Conservation (phyloP, 768 basidiomycete species). For the Xerocomellus intermedius region DNA sequence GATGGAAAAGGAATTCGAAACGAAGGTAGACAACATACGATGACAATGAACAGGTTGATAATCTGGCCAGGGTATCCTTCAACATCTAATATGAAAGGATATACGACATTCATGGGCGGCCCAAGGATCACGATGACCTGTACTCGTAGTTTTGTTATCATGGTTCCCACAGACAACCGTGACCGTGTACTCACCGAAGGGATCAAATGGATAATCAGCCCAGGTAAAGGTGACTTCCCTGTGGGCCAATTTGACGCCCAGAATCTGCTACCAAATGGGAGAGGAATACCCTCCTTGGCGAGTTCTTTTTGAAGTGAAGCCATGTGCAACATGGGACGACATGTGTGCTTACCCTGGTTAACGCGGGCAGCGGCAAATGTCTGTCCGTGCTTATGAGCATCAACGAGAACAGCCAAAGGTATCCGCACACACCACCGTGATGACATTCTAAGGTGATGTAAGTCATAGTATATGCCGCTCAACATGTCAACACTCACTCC, state of each 20-base stretch:
- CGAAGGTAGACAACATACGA: slow-evolving; percentile 34
- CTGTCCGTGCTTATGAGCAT: slow-evolving; percentile 24
- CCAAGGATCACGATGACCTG: slow-evolving; percentile 52
- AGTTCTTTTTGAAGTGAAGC: slow-evolving; percentile 38
- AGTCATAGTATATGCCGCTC: neutral
- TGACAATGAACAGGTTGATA: slow-evolving; percentile 52
- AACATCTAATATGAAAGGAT: slow-evolving; percentile 60
- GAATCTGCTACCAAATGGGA: slow-evolving; percentile 56
- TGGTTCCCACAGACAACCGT: neutral
- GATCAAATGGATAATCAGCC: slow-evolving; percentile 53
- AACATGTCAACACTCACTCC: slow-evolving; percentile 22
- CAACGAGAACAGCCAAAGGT: neutral
- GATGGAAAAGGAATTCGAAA: slow-evolving; percentile 27
- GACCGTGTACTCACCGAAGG: slow-evolving; percentile 38
- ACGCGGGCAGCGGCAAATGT: slow-evolving; percentile 50
- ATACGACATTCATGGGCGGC: slow-evolving; percentile 50
- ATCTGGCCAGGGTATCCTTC: slow-evolving; percentile 50
- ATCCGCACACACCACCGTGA: slow-evolving; percentile 26
- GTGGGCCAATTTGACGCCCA: slow-evolving; percentile 65
- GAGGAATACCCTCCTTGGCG: slow-evolving; percentile 60
- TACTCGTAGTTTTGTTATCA: slow-evolving; percentile 11
- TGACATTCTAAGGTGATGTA: slow-evolving; percentile 23
- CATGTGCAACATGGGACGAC: too few species aligned
- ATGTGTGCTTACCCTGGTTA: slow-evolving; percentile 42
- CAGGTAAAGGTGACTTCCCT: slow-evolving; percentile 52